Conservation (phyloP, 2,329 filamentous ascomycete species). For the Pseudocercospora eumusae region DNA sequence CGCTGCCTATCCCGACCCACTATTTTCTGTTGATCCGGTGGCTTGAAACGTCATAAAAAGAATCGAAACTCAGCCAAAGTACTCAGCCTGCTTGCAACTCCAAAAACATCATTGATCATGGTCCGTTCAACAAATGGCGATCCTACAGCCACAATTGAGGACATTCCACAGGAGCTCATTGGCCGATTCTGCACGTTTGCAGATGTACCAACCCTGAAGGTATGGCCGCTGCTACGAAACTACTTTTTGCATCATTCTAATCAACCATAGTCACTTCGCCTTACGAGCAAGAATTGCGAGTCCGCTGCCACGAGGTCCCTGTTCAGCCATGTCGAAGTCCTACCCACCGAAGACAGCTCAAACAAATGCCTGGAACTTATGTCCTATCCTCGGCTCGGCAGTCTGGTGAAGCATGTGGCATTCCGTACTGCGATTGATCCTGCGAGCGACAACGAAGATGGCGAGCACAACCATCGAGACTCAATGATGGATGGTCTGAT, state of each 20-base stretch:
- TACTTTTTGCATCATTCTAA: neutral
- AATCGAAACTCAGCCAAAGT: too few species aligned
- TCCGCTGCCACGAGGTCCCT: constrained; percentile 12
- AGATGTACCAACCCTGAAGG: neutral
- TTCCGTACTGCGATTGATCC: neutral
- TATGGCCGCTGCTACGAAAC: neutral
- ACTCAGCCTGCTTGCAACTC: neutral
- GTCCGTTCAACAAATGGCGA: neutral
- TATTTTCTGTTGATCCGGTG: neutral
- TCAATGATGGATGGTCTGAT: neutral
- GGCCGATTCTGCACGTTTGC: constrained; percentile 4
- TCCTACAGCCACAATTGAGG: constrained; percentile 1
- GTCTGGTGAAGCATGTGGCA: neutral
- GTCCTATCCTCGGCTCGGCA: neutral
- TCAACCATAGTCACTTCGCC: constrained; percentile 3
- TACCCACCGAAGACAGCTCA: constrained; percentile 5
- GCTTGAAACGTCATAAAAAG: neutral
- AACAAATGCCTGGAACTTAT: neutral
- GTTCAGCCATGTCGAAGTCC: constrained; percentile 12
- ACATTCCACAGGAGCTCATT: constrained; percentile 1
- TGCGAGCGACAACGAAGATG: neutral
- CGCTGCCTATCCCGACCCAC: neutral
- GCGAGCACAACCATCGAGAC: neutral
- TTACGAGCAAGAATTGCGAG: neutral
- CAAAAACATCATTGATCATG: neutral